Evolutionary conservation across 306 rosid genomes (phyloP).

Genomic region (Vachellia collinsii): DNA sequence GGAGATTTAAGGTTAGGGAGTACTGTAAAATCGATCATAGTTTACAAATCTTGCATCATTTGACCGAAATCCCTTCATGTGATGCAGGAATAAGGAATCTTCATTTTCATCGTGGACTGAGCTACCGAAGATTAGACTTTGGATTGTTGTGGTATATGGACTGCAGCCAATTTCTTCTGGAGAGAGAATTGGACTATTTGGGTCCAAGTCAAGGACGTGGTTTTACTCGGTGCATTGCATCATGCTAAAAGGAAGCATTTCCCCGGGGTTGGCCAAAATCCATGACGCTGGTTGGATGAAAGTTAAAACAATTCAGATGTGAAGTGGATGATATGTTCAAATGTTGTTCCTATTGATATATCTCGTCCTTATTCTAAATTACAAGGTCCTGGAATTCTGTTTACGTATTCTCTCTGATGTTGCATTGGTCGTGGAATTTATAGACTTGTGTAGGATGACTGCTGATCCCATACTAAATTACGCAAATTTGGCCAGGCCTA

Average conservation of each 20-base stretch:
- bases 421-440: not conserved
- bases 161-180: not conserved
- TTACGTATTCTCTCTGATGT: not conserved
- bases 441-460: not conserved
- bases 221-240: slow-evolving; percentile 15
- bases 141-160: slow-evolving; percentile 22
- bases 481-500: not conserved
- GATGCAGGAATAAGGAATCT: slow-evolving; percentile 57
- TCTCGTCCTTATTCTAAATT: not conserved
- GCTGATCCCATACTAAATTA: not conserved
- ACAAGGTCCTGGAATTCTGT: not conserved
- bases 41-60: slow-evolving; percentile 4
- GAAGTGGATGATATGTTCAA: not conserved
- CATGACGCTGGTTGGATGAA: not conserved
- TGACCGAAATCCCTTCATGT: slow-evolving; percentile 40
- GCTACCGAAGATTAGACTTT: slow-evolving; percentile 4
- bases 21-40: not conserved
- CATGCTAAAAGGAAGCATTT: slow-evolving; percentile 10
- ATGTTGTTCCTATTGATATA: not conserved
- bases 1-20: slow-evolving; percentile 85
- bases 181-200: not conserved
- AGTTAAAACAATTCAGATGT: not conserved
- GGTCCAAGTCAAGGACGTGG: slow-evolving; percentile 15
- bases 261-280: slow-evolving; percentile 6
- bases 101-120: slow-evolving; percentile 27